Conservation (phyloP, 805 yeast species). For the Saturnispora sanitii region DNA sequence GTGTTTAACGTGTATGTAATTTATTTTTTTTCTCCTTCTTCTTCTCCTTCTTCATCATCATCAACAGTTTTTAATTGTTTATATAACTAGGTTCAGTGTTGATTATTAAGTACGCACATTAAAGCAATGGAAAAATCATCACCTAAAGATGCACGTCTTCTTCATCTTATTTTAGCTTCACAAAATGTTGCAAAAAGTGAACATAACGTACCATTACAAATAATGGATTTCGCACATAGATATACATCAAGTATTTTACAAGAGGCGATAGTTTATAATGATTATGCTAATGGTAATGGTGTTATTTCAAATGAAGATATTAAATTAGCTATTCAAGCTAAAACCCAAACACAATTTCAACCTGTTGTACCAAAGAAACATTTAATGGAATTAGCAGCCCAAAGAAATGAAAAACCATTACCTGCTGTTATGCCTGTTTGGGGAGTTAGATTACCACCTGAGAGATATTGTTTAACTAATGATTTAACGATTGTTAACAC, state of each 20-base stretch:
- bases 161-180: constrained; percentile 86
- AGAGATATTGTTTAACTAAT: constrained; percentile 88
- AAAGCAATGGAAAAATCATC: background rate
- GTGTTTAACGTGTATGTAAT: too few relatives aligned
- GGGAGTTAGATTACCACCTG: constrained; percentile 95
- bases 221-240: constrained; percentile 92
- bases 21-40: background rate
- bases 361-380: constrained; percentile 94
- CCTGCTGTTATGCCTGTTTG: constrained; percentile 88
- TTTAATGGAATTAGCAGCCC: constrained; percentile 81
- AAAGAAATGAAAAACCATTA: constrained; percentile 77
- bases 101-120: too few relatives aligned
- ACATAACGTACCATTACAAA: constrained; percentile 90
- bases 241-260: constrained; percentile 80
- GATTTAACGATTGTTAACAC: too few relatives aligned
- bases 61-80: too few relatives aligned
- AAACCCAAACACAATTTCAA: constrained; percentile 93
- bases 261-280: constrained; percentile 84
- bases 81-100: too few relatives aligned
- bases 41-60: background rate
- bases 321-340: constrained; percentile 83
- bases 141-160: constrained; percentile 35
- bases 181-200: constrained; percentile 88
- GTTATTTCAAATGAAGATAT: constrained; percentile 77
- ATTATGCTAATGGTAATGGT: constrained; percentile 50